phyloP scores from a whole-genome alignment of 192 early-diverging fungal genomes.

The Backusella sp. region DNA sequence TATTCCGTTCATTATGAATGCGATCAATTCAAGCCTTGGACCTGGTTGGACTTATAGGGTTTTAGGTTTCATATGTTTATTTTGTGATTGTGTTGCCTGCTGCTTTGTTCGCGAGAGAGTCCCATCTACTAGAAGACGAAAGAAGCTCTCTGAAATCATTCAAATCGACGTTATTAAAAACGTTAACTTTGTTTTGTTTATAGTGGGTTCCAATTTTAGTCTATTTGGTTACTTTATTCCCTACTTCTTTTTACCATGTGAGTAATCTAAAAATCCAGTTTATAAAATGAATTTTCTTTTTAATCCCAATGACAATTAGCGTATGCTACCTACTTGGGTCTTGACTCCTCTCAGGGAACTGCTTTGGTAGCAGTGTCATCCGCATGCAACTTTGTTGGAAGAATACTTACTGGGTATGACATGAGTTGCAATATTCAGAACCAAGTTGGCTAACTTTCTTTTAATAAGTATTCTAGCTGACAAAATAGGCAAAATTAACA shows the following conservation, averaged over 20 bases:
- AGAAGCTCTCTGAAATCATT: conserved; percentile 23
- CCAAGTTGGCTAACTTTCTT: not conserved
- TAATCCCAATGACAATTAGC: not conserved
- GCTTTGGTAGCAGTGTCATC: conserved; percentile 19
- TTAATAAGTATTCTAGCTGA: conserved; percentile 19
- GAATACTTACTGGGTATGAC: conserved; percentile 14
- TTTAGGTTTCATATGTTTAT: conserved; percentile 26
- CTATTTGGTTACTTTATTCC: conserved; percentile 30
- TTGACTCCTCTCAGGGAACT: conserved; percentile 20
- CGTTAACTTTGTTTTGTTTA: conserved; percentile 20
- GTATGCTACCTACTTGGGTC: conserved; percentile 24
- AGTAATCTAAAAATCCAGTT: not conserved
- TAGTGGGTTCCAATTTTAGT: conserved; percentile 11
- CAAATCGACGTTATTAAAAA: conserved; percentile 22
- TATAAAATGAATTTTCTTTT: not conserved
- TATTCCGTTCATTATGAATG: conserved; percentile 54
- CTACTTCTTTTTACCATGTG: conserved; percentile 30
- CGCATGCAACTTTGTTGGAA: conserved; percentile 27
- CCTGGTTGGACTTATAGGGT: conserved; percentile 46
- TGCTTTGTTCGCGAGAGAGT: conserved; percentile 20
- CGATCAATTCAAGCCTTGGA: conserved; percentile 55
- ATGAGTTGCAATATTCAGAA: not conserved
- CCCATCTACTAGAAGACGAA: not conserved
- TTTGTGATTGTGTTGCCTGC: not conserved
- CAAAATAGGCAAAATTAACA: conserved; percentile 31